Evolutionary conservation across 768 basidiomycete species (phyloP).

Genomic region (Artomyces pyxidatus): DNA sequence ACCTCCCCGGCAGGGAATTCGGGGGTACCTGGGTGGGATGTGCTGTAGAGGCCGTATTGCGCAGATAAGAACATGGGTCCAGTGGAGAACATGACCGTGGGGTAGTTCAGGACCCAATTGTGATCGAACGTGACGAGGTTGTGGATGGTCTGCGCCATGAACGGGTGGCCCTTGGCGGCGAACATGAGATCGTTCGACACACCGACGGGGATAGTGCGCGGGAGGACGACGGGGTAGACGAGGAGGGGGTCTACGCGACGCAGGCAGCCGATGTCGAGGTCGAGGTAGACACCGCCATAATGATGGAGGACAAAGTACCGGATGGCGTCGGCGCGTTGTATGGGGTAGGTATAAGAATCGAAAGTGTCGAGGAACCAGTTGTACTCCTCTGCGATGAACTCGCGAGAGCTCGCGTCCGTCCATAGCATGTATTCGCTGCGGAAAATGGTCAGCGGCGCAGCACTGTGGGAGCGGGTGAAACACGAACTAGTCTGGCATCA

Average conservation of each 20-base stretch:
- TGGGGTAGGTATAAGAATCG: slow-evolving; percentile 83
- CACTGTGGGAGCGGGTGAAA: slow-evolving; percentile 6
- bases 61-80: slow-evolving; percentile 98
- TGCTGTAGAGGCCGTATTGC: slow-evolving; percentile 82
- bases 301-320: slow-evolving; percentile 96
- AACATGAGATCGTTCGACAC: slow-evolving; percentile 98
- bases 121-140: slow-evolving; percentile 89
- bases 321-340: slow-evolving; percentile 95
- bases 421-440: slow-evolving; percentile 91
- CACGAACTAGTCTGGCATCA: slow-evolving; percentile 95
- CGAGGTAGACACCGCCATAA: slow-evolving; percentile 93
- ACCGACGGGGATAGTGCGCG: slow-evolving; percentile 94
- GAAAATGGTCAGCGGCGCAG: slow-evolving; percentile 12
- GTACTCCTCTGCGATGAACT: slow-evolving; percentile 84
- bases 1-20: slow-evolving; percentile 57
- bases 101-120: slow-evolving; percentile 92
- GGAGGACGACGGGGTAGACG: slow-evolving; percentile 79
- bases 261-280: slow-evolving; percentile 92
- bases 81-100: slow-evolving; percentile 99
- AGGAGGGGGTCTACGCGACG: slow-evolving; percentile 83
- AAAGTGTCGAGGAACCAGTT: slow-evolving; percentile 92
- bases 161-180: slow-evolving; percentile 73
- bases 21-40: slow-evolving; percentile 51
- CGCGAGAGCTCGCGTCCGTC: slow-evolving; percentile 87
- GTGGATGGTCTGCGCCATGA: slow-evolving; percentile 90